These are phyloP conservation scores for Neurospora pannonica DNA, from an alignment of 495 filamentous ascomycete species.

Conservation along the genomic window DNA sequence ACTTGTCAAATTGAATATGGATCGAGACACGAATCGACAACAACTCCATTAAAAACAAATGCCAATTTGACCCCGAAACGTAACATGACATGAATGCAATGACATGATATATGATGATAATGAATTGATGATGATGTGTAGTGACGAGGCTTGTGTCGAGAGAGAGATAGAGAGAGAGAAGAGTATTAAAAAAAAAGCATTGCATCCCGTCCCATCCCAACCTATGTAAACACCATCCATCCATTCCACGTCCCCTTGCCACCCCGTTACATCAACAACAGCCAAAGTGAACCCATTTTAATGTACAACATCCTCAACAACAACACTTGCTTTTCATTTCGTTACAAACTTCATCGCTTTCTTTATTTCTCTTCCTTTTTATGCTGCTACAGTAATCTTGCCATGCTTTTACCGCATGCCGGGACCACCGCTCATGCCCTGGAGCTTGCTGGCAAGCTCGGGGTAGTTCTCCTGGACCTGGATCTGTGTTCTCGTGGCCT, in stretches of 20 bases:
- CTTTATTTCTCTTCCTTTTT: not conserved
- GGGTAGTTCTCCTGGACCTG: slow-evolving; percentile 98
- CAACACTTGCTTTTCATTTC: not conserved
- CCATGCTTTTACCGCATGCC: slow-evolving; percentile 18
- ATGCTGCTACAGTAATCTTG: not conserved
- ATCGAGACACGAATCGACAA: not conserved
- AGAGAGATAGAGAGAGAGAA: not conserved
- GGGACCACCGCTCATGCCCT: slow-evolving; percentile 49
- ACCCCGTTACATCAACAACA: not conserved
- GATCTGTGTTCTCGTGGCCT: slow-evolving; percentile 92
- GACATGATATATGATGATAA: not conserved
- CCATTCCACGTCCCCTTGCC: not conserved
- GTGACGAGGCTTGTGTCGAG: not conserved
- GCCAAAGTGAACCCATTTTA: not conserved
- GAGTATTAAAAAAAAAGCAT: not conserved
- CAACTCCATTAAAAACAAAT: not conserved
- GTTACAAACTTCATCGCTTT: not conserved
- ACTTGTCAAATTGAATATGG: not conserved
- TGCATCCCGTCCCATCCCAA: not conserved
- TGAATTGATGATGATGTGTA: not conserved
- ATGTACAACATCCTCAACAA: not conserved
- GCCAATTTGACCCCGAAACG: not conserved
- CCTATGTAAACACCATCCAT: not conserved
- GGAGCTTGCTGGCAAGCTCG: slow-evolving; percentile 75
- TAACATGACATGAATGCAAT: not conserved